phyloP scores from a whole-genome alignment of 1,284 basidiomycete species.

The Ceratobasidium theobromae region DNA sequence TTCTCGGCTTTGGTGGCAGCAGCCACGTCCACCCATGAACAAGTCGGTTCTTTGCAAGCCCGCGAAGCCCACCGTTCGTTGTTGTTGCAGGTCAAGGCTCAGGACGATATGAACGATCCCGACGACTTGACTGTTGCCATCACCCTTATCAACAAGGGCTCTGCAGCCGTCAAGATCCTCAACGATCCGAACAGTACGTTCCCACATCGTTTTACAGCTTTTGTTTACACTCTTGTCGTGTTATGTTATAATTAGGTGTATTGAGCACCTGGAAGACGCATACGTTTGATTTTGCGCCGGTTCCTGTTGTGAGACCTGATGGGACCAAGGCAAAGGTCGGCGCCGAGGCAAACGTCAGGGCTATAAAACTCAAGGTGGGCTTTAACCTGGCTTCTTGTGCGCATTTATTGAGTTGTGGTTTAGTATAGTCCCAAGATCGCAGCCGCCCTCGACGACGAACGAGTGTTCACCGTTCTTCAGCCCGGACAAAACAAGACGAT shows the following conservation, averaged over 20 bases:
- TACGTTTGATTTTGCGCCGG: slow-evolving; percentile 24
- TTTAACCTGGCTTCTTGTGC: not conserved
- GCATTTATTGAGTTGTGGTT: not conserved
- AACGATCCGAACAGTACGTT: slow-evolving; percentile 30
- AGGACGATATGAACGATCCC: slow-evolving; percentile 25
- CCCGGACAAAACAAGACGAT: slow-evolving; percentile 31
- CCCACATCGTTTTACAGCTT: too few species aligned
- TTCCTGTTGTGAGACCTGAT: not conserved
- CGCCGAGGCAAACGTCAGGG: slow-evolving; percentile 13
- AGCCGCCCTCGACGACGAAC: slow-evolving; percentile 5
- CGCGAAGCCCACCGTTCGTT: not conserved
- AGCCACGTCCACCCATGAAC: too few species aligned
- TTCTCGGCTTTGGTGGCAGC: too few species aligned
- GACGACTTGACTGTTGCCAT: slow-evolving; percentile 29
- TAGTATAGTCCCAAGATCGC: slow-evolving; percentile 8
- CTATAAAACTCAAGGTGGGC: slow-evolving; percentile 24
- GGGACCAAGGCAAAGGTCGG: not conserved
- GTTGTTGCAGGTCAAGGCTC: slow-evolving; percentile 14
- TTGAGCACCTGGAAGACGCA: slow-evolving; percentile 31
- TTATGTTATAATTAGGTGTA: slow-evolving; percentile 4
- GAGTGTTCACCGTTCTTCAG: slow-evolving; percentile 10
- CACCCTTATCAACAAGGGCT: slow-evolving; percentile 26
- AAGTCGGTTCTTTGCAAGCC: too few species aligned
- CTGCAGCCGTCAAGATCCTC: slow-evolving; percentile 25
- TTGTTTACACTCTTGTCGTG: not conserved